Percentiles rank a stretch among this genome's conserved stretches.
Conservation (phyloP, 192 early-diverging fungal species). For the Coemansia sp. region DNA sequence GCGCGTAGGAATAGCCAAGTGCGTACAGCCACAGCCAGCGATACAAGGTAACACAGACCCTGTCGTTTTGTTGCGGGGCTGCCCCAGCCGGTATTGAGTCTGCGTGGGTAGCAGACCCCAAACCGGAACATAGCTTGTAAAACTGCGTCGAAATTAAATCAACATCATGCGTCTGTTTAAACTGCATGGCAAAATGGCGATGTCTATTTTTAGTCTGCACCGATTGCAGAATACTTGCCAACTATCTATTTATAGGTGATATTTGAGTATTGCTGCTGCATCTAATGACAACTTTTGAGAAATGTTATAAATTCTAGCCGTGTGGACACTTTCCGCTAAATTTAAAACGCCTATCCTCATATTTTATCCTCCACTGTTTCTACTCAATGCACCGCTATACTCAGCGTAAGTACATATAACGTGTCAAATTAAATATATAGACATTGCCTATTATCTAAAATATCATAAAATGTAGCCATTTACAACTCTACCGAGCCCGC, state of each 20-base stretch:
- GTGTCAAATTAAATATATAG: not conserved
- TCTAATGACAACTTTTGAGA: slow-evolving; percentile 3
- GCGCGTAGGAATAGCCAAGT: too few relatives aligned
- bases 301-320: slow-evolving; percentile 1
- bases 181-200: too few relatives aligned
- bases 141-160: too few relatives aligned
- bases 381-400: not conserved
- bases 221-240: not conserved
- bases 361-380: not conserved
- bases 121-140: too few relatives aligned
- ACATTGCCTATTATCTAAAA: not conserved
- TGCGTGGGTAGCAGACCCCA: too few relatives aligned
- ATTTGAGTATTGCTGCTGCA: not conserved
- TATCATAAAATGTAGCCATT: slow-evolving; percentile 4
- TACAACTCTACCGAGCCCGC: not conserved
- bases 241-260: not conserved
- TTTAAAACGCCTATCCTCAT: not conserved
- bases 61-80: not conserved
- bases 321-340: not conserved
- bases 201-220: slow-evolving; percentile 9
- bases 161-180: too few relatives aligned
- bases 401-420: slow-evolving; percentile 4
- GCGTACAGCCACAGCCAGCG: not conserved
- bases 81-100: too few relatives aligned
- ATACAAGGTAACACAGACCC: not conserved